Evolutionary conservation across 2,329 filamentous ascomycete species (phyloP).

Genomic region (Sclerotinia spermophila): DNA sequence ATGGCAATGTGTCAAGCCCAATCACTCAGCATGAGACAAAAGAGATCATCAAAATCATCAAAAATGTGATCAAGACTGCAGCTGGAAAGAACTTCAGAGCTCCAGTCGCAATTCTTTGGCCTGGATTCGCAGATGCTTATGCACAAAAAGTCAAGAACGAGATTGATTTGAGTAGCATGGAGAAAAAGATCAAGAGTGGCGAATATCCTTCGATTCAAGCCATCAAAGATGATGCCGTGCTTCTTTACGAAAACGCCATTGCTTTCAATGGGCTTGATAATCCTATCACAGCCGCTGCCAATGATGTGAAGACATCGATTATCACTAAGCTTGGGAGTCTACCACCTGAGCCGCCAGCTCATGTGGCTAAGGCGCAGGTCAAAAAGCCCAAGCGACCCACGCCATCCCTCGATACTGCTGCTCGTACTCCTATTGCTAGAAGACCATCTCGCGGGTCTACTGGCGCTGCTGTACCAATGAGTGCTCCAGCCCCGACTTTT

Average conservation of each 20-base stretch:
- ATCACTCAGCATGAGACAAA: conserved; percentile 59
- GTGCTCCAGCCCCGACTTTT: conserved; percentile 53
- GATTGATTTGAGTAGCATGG: conserved; percentile 81
- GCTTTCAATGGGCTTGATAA: conserved; percentile 81
- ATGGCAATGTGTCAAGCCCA: conserved; percentile 10
- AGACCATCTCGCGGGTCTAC: conserved; percentile 38
- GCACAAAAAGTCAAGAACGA: conserved; percentile 66
- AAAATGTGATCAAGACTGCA: conserved; percentile 81
- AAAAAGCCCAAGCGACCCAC: conserved; percentile 59
- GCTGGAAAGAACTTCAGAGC: conserved; percentile 70
- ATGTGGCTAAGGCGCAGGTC: conserved; percentile 47
- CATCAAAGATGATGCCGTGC: conserved; percentile 69
- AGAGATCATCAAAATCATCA: conserved; percentile 62
- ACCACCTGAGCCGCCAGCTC: conserved; percentile 43
- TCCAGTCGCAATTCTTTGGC: conserved; percentile 72
- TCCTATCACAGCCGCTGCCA: conserved; percentile 58
- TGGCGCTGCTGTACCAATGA: conserved; percentile 36
- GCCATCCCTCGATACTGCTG: conserved; percentile 41
- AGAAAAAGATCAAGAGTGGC: conserved; percentile 67
- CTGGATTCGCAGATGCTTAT: conserved; percentile 72
- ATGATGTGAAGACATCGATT: conserved; percentile 56
- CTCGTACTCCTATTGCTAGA: conserved; percentile 39
- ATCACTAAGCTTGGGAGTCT: conserved; percentile 49
- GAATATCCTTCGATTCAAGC: conserved; percentile 67
- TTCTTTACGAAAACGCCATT: conserved; percentile 75